Conservation (phyloP, 805 yeast species). For the Spathaspora girioi region DNA sequence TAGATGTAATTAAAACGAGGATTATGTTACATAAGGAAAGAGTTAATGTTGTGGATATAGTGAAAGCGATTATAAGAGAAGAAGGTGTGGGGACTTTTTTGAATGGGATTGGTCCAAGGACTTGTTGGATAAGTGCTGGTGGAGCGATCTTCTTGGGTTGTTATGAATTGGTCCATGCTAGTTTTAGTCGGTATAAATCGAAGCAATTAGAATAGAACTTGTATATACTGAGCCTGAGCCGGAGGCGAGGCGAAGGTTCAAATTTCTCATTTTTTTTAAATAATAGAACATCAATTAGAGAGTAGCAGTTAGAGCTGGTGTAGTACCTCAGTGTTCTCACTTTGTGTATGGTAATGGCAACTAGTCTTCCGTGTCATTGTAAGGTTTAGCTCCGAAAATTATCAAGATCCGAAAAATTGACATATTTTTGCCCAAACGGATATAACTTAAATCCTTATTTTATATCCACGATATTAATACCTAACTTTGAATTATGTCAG, state of each 20-base stretch:
- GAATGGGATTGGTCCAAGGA: slow-evolving; percentile 90
- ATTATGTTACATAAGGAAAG: slow-evolving; percentile 68
- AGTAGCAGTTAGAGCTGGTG: no score
- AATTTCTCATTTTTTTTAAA: no score
- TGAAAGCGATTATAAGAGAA: slow-evolving; percentile 52
- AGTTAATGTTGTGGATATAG: slow-evolving; percentile 44
- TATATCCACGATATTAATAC: not conserved
- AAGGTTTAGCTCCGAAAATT: no score
- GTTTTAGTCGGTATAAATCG: slow-evolving; percentile 14
- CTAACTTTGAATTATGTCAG: no score
- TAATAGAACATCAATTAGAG: no score
- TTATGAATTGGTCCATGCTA: slow-evolving; percentile 65
- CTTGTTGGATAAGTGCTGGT: slow-evolving; percentile 97
- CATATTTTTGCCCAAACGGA: not conserved
- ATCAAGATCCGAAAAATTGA: not conserved
- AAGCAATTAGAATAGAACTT: not conserved
- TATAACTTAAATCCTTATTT: no score
- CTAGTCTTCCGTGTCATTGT: no score
- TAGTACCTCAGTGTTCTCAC: no score
- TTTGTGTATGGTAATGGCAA: no score
- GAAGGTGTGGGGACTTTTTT: slow-evolving; percentile 75
- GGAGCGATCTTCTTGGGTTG: slow-evolving; percentile 97
- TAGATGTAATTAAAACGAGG: slow-evolving; percentile 78
- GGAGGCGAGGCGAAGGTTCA: no score
- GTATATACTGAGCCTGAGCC: not conserved